A percentile compares a stretch with the other conserved stretches of the same genome.
These are phyloP conservation scores for Physcomitrellopsis africana DNA, from an alignment of 225 moss, liverwort and hornwort genomes.

Conservation along the genomic window DNA sequence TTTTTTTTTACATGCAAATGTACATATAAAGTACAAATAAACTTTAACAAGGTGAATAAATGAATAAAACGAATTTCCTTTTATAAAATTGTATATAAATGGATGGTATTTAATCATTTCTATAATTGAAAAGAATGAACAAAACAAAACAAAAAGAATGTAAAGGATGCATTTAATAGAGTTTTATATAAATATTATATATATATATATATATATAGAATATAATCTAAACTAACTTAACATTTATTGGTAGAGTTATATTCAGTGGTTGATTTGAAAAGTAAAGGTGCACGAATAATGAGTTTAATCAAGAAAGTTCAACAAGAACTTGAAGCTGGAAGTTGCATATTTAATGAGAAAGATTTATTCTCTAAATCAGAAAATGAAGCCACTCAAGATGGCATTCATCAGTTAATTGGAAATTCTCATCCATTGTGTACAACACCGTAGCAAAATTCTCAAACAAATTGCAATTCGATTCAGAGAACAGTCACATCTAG, in stretches of 20 bases:
- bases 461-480: slow-evolving; percentile 3
- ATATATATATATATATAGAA: no score
- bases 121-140: no score
- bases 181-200: no score
- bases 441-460: slow-evolving; percentile 12
- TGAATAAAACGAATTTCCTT: no score
- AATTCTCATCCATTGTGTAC: slow-evolving; percentile 25
- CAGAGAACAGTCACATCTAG: background rate
- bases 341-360: slow-evolving; percentile 27
- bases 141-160: no score
- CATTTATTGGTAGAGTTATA: slow-evolving; percentile 33
- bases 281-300: slow-evolving; percentile 36
- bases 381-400: slow-evolving; percentile 42
- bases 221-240: no score
- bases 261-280: slow-evolving; percentile 35
- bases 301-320: slow-evolving; percentile 49
- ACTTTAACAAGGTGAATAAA: no score
- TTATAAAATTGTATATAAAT: no score
- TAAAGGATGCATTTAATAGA: no score
- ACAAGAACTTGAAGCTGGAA: slow-evolving; percentile 42
- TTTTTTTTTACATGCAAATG: no score
- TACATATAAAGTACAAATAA: no score
- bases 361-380: slow-evolving; percentile 30
- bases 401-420: slow-evolving; percentile 36
- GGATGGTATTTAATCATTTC: no score